Evolutionary conservation across 371 early-diverging fungal genomes (phyloP).

Genomic region (Mucor saturninus): DNA sequence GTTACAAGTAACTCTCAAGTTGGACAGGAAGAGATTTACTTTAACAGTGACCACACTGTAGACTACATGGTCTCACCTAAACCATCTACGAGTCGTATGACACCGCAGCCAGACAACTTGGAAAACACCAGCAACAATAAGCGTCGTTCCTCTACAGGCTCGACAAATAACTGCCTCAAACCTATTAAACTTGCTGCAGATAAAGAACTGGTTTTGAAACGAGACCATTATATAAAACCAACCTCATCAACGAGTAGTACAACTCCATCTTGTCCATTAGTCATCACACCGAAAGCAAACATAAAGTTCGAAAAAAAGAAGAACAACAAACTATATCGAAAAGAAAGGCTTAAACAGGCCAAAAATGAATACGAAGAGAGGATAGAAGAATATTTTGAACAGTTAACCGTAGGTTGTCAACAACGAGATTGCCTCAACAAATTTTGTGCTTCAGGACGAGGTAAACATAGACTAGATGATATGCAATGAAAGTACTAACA

Average conservation of each 20-base stretch:
- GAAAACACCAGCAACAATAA: background rate
- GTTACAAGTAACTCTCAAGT: slow-evolving; percentile 7
- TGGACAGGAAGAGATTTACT: slow-evolving; percentile 13
- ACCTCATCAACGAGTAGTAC: background rate
- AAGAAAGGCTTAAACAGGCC: slow-evolving; percentile 40
- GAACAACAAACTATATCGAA: slow-evolving; percentile 23
- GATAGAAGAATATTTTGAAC: slow-evolving; percentile 46
- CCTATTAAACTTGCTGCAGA: slow-evolving; percentile 16
- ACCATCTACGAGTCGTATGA: slow-evolving; percentile 23
- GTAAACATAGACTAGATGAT: slow-evolving; percentile 16
- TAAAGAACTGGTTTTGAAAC: slow-evolving; percentile 15
- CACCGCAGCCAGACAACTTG: background rate
- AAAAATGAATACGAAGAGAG: slow-evolving; percentile 40
- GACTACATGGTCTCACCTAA: slow-evolving; percentile 29
- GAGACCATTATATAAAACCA: slow-evolving; percentile 15
- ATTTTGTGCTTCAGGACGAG: slow-evolving; percentile 50
- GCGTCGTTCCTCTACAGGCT: slow-evolving; percentile 12
- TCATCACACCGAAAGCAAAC: slow-evolving; percentile 12
- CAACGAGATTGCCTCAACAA: slow-evolving; percentile 42
- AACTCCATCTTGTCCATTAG: slow-evolving; percentile 1
- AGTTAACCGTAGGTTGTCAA: slow-evolving; percentile 48
- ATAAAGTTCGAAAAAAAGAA: slow-evolving; percentile 11
- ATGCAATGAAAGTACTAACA: no score
- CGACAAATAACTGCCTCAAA: slow-evolving; percentile 10
- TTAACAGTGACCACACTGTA: slow-evolving; percentile 17